Base-by-base conservation (phyloP, 441 rosid genomes). In the Monsonia emarginata region DNA sequence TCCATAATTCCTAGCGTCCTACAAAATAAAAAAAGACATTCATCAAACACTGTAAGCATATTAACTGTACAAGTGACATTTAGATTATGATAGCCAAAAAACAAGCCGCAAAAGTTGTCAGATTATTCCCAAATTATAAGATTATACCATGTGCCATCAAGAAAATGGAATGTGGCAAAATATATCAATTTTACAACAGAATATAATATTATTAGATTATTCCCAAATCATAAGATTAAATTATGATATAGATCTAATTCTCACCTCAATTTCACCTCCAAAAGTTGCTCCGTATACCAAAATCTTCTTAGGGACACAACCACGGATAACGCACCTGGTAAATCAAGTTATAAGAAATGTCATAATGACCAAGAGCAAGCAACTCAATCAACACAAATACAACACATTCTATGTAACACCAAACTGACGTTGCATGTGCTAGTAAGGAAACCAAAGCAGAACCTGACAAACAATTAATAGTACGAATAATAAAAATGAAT, bases 1-100 rank as follows among this genome's bases (percentile, higher is more conserved):
- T 54, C 99, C 98, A 76, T 80, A 95, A 72, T 79, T 88, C 78
- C 88, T 85, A 46, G 98, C 88, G 78, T 91, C 98, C 99, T 95
- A 78, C 68, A 80, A 66, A 73, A 30, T 19, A 42, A 78, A 69
- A 36, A 68, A 42, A 62, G 25, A 70, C 26, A 3, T 24, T 27
- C 18, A 70, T 68, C 54, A 50, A 54, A 62, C 46, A 40, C 14
- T 31, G 31, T 30, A 30, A 14, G 57, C 26, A 65, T 28, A 21
- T 40, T 1, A 40, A 11, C 21, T 19, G 58, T 50, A 22, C 25
- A 19, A 38, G 11, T 40, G 1, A 48, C 7, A n/a, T n/a, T n/a
- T n/a, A n/a, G n/a, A n/a, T n/a, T n/a, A n/a, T n/a, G n/a, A n/a
- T n/a, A n/a, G n/a, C n/a, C n/a, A n/a, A n/a, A n/a, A n/a, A n/a